These are phyloP conservation scores for Hebeloma cylindrosporum DNA, from an alignment of 768 basidiomycete genomes.

Conservation along the genomic window DNA sequence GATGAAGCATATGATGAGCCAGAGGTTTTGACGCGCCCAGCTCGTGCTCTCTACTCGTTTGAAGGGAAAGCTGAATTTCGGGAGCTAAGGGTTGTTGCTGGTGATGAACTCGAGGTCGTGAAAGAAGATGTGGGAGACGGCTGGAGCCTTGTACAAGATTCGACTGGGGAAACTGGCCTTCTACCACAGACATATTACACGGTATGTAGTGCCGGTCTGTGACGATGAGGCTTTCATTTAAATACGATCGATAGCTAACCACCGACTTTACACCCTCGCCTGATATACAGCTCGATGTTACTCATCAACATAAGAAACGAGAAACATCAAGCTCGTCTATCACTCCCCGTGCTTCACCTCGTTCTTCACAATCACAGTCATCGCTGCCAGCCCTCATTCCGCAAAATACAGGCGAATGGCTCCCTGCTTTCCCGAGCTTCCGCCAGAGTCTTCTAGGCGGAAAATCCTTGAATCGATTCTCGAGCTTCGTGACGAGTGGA, in stretches of 20 bases:
- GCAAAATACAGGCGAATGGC: slow-evolving; percentile 73
- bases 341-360: slow-evolving; percentile 49
- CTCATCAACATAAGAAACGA: slow-evolving; percentile 22
- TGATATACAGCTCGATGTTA: slow-evolving; percentile 35
- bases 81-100: slow-evolving; percentile 67
- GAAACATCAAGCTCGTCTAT: slow-evolving; percentile 35
- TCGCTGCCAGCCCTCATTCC: slow-evolving; percentile 48
- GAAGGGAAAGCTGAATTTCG: slow-evolving; percentile 74
- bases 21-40: slow-evolving; percentile 42
- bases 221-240: slow-evolving; percentile 6
- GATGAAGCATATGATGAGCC: slow-evolving; percentile 43
- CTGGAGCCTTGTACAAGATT: slow-evolving; percentile 72
- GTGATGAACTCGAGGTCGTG: slow-evolving; percentile 69
- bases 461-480: slow-evolving; percentile 81
- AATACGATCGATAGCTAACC: slow-evolving; percentile 51
- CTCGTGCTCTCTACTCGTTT: slow-evolving; percentile 72
- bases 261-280: slow-evolving; percentile 58
- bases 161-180: slow-evolving; percentile 62
- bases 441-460: slow-evolving; percentile 72
- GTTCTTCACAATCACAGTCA: slow-evolving; percentile 31
- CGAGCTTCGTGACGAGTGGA: slow-evolving; percentile 81
- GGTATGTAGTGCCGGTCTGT: slow-evolving; percentile 38
- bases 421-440: slow-evolving; percentile 59
- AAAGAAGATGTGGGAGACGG: slow-evolving; percentile 74
- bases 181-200: slow-evolving; percentile 73